Evolutionary conservation across 1,139 yeast genomes (phyloP).

Genomic region (Geotrichum europaeum): DNA sequence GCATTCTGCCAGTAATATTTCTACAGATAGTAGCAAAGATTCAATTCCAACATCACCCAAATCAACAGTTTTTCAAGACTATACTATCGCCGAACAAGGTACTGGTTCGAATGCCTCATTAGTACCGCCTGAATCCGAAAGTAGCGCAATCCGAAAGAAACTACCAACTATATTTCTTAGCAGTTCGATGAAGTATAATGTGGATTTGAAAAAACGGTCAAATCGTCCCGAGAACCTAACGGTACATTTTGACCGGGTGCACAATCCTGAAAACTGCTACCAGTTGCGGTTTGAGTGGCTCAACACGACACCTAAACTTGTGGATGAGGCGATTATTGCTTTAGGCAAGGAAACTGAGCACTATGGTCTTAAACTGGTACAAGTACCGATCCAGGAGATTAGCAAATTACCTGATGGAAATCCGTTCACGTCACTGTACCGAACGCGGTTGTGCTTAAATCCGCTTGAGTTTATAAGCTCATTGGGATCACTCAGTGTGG

Average conservation of each 20-base stretch:
- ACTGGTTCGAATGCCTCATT: neutral
- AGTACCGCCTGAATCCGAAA: neutral
- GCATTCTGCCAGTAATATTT: neutral
- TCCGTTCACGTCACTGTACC: conserved; percentile 85
- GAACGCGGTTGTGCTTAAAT: conserved; percentile 43
- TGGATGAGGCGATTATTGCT: conserved; percentile 78
- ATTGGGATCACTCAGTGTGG: neutral
- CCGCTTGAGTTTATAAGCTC: conserved; percentile 3
- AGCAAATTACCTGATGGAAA: conserved; percentile 67
- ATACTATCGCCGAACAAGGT: neutral
- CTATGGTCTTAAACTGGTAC: conserved; percentile 82
- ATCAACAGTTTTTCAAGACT: neutral
- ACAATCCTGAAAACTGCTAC: conserved; percentile 91
- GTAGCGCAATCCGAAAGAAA: neutral
- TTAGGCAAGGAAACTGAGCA: conserved; percentile 82
- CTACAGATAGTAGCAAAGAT: neutral
- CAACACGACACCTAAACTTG: conserved; percentile 78
- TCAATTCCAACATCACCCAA: neutral
- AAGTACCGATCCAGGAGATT: conserved; percentile 85
- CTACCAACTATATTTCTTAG: conserved; percentile 44
- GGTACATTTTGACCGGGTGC: conserved; percentile 87
- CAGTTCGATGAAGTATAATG: conserved; percentile 60
- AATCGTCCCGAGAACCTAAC: conserved; percentile 71
- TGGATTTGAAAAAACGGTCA: conserved; percentile 65
- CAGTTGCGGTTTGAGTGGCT: conserved; percentile 92